Base-by-base conservation (phyloP, 2,329 filamentous ascomycete species). In the Kalmusia sp. region DNA sequence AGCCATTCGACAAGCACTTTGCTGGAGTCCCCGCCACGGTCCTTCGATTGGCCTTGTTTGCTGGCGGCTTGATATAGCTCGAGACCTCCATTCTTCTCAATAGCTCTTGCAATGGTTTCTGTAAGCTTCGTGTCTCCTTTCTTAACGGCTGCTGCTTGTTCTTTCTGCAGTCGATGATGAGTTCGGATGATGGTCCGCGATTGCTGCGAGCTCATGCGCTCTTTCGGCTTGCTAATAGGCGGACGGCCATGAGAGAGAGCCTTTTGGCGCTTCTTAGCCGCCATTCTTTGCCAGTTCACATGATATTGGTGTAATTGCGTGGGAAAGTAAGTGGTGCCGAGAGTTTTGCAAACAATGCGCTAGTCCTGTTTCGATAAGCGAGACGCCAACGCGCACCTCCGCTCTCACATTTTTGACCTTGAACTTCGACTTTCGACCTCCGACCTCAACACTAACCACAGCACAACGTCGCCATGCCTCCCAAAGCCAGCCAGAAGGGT, bases 11-110 rank as follows among this genome's bases (percentile, higher is more conserved):
- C 74, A 3, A 88, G 74, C 5, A 85, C 69, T 49, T 79, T 81
- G 56, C 83, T 86, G 1, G 84, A 85, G 68, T 88, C 86, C n/a
- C 86, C 86, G 28, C 86, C 86, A 9, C 86, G 80, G 33, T 83
- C 79, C 27, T 76, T 76, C 3, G 83, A 83, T 65, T 88, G 86
- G 0, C 86, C 86, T 44, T 82, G 80, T 55, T 83, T 85, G 72
- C 84, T 87, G 40, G 86, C 86, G 39, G 80, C 76, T 68, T 88
- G 86, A 59, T 88, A 88, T 21, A 75, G 77, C 58, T 83, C 75
- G 47, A 88, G 70, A 0, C 86, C 86, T 6, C 86, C 86, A 45
- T 82, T 79, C n/a, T 76, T 73, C 19, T 80, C 74, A 51, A 88
- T 84, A 48, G 82, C 74, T 15, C 69, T 66, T 50, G 80, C 73